Evolutionary conservation across 768 basidiomycete species (phyloP).

Genomic region (Suillus hirtellus): DNA sequence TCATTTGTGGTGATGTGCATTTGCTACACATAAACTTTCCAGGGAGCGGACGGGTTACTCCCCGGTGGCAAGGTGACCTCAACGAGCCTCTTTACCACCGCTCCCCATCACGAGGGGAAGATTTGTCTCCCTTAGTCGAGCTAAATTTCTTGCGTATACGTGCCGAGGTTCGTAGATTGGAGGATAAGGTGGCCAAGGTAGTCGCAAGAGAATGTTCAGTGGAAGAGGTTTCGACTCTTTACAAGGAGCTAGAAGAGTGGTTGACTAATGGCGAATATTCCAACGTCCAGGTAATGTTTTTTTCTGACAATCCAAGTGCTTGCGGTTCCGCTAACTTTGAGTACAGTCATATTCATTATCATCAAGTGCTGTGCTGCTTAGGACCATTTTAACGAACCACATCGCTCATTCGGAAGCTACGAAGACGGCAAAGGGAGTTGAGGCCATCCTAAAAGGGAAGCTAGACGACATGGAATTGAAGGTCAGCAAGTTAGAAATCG

Average conservation of each 20-base stretch:
- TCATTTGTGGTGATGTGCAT: constrained; percentile 64
- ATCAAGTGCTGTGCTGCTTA: constrained; percentile 75
- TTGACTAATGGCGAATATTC: constrained; percentile 56
- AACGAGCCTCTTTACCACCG: constrained; percentile 46
- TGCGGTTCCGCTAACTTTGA: constrained; percentile 12
- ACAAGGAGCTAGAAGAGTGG: constrained; percentile 80
- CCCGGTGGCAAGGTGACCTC: constrained; percentile 51
- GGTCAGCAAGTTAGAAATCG: constrained; percentile 62
- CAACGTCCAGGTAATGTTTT: constrained; percentile 58
- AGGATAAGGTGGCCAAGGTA: constrained; percentile 76
- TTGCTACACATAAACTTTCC: constrained; percentile 78
- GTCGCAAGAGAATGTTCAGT: constrained; percentile 86
- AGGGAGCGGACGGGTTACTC: constrained; percentile 66
- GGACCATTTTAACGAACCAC: constrained; percentile 82
- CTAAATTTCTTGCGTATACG: constrained; percentile 39
- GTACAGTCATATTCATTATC: constrained; percentile 63
- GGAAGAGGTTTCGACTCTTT: constrained; percentile 76
- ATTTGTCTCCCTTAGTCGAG: constrained; percentile 48
- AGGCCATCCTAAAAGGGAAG: constrained; percentile 61
- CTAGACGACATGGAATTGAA: constrained; percentile 63
- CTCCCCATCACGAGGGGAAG: constrained; percentile 47
- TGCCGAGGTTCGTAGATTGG: constrained; percentile 65
- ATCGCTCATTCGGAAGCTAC: constrained; percentile 75
- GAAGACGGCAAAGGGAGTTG: constrained; percentile 62
- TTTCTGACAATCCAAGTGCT: constrained; percentile 12